These are phyloP conservation scores for Suhomyces kunorum DNA, from an alignment of 1,139 yeast genomes.

Conservation along the genomic window DNA sequence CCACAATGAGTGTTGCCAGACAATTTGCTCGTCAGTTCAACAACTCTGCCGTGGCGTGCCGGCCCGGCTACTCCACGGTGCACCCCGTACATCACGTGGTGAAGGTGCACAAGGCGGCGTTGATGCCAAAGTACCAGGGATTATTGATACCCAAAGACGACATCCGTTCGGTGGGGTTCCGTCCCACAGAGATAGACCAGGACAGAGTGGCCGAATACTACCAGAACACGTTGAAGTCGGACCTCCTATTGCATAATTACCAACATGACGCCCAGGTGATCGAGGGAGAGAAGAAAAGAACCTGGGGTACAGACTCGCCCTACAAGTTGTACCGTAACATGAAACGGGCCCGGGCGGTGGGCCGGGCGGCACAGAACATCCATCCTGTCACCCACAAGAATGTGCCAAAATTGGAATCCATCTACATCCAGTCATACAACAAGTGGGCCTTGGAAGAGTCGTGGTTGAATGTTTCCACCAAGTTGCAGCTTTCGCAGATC, in stretches of 20 bases:
- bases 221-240: conserved; percentile 68
- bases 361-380: conserved; percentile 71
- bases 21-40: conserved; percentile 48
- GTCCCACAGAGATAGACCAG: conserved; percentile 69
- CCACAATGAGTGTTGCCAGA: conserved; percentile 4
- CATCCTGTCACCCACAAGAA: conserved; percentile 64
- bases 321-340: conserved; percentile 81
- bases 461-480: conserved; percentile 75
- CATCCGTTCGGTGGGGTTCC: conserved; percentile 72
- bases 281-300: conserved; percentile 73
- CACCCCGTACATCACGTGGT: conserved; percentile 92
- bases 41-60: conserved; percentile 39
- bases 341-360: conserved; percentile 64
- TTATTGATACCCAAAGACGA: conserved; percentile 68
- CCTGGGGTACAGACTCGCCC: conserved; percentile 89
- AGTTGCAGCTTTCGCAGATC: conserved; percentile 84
- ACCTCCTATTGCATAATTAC: conserved; percentile 75
- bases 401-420: conserved; percentile 67
- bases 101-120: conserved; percentile 65
- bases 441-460: conserved; percentile 72
- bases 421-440: conserved; percentile 75
- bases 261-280: conserved; percentile 57
- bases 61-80: conserved; percentile 76
- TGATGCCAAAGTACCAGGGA: conserved; percentile 70
- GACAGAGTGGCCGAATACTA: conserved; percentile 85